A percentile compares a stretch with the other conserved stretches of the same genome.
Evolutionary conservation across 768 basidiomycete genomes (phyloP).

Genomic region (Rickenella mellea): DNA sequence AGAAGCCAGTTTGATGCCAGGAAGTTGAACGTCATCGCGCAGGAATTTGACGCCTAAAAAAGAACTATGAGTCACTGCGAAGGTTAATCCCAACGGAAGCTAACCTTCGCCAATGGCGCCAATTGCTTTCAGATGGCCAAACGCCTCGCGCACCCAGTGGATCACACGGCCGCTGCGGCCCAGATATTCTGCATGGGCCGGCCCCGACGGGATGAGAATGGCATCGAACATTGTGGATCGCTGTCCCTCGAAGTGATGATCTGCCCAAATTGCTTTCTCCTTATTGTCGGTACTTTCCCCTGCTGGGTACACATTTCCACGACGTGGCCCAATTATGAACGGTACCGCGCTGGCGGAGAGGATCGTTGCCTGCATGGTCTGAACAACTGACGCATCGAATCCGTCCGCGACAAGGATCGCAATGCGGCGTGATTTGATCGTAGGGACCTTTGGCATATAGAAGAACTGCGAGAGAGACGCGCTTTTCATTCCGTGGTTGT

Average conservation of each 20-base stretch:
- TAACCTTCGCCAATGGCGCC: constrained; percentile 64
- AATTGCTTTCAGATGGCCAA: constrained; percentile 79
- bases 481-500: constrained; percentile 50
- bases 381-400: constrained; percentile 52
- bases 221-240: constrained; percentile 83
- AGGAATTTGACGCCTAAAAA: constrained; percentile 39
- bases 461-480: constrained; percentile 50
- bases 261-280: constrained; percentile 31
- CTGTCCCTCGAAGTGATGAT: constrained; percentile 71
- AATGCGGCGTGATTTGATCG: constrained; percentile 58
- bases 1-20: constrained; percentile 32
- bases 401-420: constrained; percentile 73
- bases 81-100: constrained; percentile 2
- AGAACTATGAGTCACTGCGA: neutral
- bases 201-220: constrained; percentile 66
- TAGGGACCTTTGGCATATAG: constrained; percentile 45
- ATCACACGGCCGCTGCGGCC: constrained; percentile 55
- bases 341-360: constrained; percentile 43
- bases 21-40: constrained; percentile 33
- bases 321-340: constrained; percentile 57
- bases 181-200: constrained; percentile 46
- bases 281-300: constrained; percentile 18
- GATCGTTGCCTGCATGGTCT: constrained; percentile 46
- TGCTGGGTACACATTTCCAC: constrained; percentile 41
- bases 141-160: constrained; percentile 82